These are phyloP conservation scores for Peronospora farinosa DNA, from an alignment of 352 stramenopile species.

Conservation along the genomic window DNA sequence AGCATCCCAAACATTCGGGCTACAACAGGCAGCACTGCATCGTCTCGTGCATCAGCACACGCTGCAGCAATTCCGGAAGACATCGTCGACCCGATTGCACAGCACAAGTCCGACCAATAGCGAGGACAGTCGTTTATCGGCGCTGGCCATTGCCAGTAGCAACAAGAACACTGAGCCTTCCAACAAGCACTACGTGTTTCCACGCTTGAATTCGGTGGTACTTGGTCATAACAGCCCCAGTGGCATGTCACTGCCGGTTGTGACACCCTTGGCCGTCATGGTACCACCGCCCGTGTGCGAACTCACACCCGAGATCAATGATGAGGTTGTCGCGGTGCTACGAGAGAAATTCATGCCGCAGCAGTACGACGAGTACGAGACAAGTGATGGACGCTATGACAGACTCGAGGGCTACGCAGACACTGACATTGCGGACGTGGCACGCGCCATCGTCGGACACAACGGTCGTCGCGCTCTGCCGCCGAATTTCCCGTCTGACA, in stretches of 20 bases:
- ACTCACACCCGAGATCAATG: slow-evolving; percentile 46
- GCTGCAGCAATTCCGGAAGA: slow-evolving; percentile 10
- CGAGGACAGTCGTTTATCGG: slow-evolving; percentile 7
- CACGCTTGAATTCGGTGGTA: slow-evolving; percentile 22
- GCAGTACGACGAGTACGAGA: slow-evolving; percentile 22
- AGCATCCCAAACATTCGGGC: slow-evolving; percentile 51
- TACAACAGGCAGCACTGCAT: slow-evolving; percentile 62
- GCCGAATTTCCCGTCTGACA: slow-evolving; percentile 34
- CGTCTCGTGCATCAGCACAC: slow-evolving; percentile 44
- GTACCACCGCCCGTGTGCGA: slow-evolving; percentile 13
- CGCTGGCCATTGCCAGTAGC: slow-evolving; percentile 1
- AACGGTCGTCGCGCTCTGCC: slow-evolving; percentile 38
- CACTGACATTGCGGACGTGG: slow-evolving; percentile 53
- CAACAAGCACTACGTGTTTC: slow-evolving; percentile 26
- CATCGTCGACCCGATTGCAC: not conserved
- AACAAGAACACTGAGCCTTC: not conserved
- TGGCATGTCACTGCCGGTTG: not conserved
- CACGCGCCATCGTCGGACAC: slow-evolving; percentile 44
- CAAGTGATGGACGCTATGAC: slow-evolving; percentile 13
- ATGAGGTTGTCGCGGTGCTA: slow-evolving; percentile 41
- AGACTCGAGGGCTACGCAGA: slow-evolving; percentile 35
- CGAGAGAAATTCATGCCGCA: slow-evolving; percentile 51
- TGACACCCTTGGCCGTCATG: slow-evolving; percentile 9
- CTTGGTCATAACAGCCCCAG: slow-evolving; percentile 16
- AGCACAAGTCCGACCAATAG: slow-evolving; percentile 6